Evolutionary conservation across 140 eudicot genomes (phyloP), one percentile per base, ranked within the genome.

Genomic region (Artemisia princeps): DNA sequence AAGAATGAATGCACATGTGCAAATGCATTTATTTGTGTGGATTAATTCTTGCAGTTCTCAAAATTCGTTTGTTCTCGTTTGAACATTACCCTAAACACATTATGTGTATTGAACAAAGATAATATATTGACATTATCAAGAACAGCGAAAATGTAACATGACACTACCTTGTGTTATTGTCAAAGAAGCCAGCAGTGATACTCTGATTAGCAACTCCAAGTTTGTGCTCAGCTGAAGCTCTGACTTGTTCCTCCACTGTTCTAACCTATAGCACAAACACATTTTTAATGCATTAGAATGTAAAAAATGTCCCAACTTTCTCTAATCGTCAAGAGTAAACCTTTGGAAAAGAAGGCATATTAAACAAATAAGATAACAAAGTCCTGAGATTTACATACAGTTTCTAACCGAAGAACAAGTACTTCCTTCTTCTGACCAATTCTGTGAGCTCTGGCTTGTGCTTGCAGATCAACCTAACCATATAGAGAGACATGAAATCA

Each of bases 191-290:
- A 64, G 99, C 99, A 58, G 99, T 94, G 53, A 94, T 94, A 77
- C 99, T 94, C 84, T 94, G 99, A 75, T 94, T 94, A 49, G 99
- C 99, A 74, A 94, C 99, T 76, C 99, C 99, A 80, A 94, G 95
- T 78, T 94, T 94, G 79, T 94, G 96, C 84, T 94, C 99, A 59
- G 99, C 99, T 61, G 99, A 80, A 77, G 99, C 99, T 77, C 99
- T 84, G 58, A 94, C 96, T 81, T 94, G 99, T 76, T 94, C 99
- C 90, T 94, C 99, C 84, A 88, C 96, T 42, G 96, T 74, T 82
- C 88, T 81, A 71, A 88, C 99, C 99, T 94, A 26, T 26, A 62
- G 19, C 60, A 79, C 12, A 60, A 73, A 68, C 54, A 52, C 49
- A 66, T 33, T 14, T 54, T 69, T 63, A 53, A 33, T 44, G 19